phyloP scores from a whole-genome alignment of 768 basidiomycete species.

The Ramaria sp. region DNA sequence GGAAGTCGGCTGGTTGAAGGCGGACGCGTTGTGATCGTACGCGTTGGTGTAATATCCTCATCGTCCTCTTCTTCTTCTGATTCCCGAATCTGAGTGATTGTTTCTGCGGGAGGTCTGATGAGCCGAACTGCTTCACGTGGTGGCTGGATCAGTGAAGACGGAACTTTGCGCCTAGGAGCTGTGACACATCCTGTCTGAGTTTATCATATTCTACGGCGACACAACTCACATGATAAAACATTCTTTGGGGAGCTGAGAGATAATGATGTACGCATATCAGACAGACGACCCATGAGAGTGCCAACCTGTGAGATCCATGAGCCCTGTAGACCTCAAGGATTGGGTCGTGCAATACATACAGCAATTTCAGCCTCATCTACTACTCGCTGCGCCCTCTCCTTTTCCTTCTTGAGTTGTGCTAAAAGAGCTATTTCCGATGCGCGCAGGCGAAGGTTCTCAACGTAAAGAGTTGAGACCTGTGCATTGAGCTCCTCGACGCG shows the following conservation, averaged over 20 bases:
- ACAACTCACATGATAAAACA: not conserved
- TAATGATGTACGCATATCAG: conserved; percentile 52
- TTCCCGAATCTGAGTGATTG: conserved; percentile 46
- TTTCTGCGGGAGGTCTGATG: not conserved
- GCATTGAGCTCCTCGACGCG: conserved; percentile 78
- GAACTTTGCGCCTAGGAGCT: conserved; percentile 38
- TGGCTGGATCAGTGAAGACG: conserved; percentile 57
- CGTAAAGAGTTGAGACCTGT: conserved; percentile 71
- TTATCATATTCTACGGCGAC: conserved; percentile 29
- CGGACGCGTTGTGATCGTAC: conserved; percentile 31
- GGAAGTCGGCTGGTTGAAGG: conserved; percentile 39
- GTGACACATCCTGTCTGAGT: conserved; percentile 36
- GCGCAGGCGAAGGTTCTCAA: conserved; percentile 73
- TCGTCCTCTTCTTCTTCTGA: conserved; percentile 33
- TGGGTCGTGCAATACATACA: conserved; percentile 30
- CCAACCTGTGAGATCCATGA: conserved; percentile 30
- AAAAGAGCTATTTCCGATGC: conserved; percentile 71
- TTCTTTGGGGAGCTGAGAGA: conserved; percentile 17
- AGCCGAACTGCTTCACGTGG: conserved; percentile 42
- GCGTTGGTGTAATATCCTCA: conserved; percentile 26
- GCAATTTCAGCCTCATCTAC: conserved; percentile 66
- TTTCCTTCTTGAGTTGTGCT: conserved; percentile 70
- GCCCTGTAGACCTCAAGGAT: conserved; percentile 11
- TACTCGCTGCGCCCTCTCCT: conserved; percentile 63
- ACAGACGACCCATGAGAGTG: conserved; percentile 55